Base-by-base conservation (phyloP, 2,329 filamentous ascomycete genomes). In the Microsporum canis region DNA sequence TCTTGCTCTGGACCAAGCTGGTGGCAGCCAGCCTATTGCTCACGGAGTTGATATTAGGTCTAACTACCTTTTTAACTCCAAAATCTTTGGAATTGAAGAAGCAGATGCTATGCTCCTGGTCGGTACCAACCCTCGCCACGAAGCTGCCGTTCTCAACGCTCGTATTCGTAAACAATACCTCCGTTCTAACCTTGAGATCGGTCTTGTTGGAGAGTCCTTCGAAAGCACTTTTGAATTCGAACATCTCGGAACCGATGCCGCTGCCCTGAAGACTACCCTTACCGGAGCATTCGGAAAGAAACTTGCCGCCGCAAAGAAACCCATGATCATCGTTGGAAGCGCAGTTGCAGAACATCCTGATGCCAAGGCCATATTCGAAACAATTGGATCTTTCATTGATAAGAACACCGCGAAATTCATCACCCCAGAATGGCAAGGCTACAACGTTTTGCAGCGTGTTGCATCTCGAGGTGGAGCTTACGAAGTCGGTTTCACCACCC, bases 91-190 rank as follows among this genome's bases (percentile, higher is more conserved):
- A 70, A 88, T 97, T 41, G 94, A 99, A 77, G 89, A 96, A 71
- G 90, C 92, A 17, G 94, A 97, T 76, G 85, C 83, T 68, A 89
- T 99, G 63, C 86, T 99, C 60, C 85, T 99, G 62, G 84, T 99
- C 65, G 94, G 92, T 67, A 96, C 89, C 73, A 99, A 99, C 80
- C 88, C 94, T 45, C 86, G 94, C 67, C 90, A 95, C 72, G 94
- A 99, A 78, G 94, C 94, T 64, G 90, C 94, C 61, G 90, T 94
- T 56, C 83, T 99, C 51, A 99, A 99, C 71, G 91, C 92, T 65
- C 89, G 94, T 67, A 99, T 99, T 72, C 85, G 94, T 71, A 99
- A 99, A 81, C 91, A 96, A 76, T 99, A 92, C 88, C 81, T 99
- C 68, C 87, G 91, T 68, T 96, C 94, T 39, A 91, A 97, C 68